These are phyloP conservation scores for Bipolaris oryzae DNA, from an alignment of 2,329 filamentous ascomycete genomes.

Conservation along the genomic window DNA sequence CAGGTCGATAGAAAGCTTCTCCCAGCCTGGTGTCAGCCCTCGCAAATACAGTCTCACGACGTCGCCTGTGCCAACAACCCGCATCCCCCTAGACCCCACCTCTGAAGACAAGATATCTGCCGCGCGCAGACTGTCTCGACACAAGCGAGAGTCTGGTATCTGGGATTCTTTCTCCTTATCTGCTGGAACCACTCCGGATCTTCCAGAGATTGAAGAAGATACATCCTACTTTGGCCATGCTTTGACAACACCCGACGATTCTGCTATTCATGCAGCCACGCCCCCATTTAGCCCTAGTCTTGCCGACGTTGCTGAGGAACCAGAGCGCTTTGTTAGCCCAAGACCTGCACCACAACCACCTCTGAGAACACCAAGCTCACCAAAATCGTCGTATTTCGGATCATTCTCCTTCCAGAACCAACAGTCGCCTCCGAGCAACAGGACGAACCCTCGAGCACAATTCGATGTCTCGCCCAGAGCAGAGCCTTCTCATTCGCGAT, in stretches of 20 bases:
- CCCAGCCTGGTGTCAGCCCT: conserved; percentile 56
- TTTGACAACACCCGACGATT: conserved; percentile 52
- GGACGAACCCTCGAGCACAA: conserved; percentile 27
- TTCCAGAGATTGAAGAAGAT: conserved; percentile 40
- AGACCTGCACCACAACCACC: conserved; percentile 44
- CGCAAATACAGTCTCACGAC: conserved; percentile 49
- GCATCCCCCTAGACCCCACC: conserved; percentile 25
- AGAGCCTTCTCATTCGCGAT: conserved; percentile 33
- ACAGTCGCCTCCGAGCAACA: conserved; percentile 27
- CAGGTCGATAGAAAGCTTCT: conserved; percentile 60
- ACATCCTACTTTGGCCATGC: conserved; percentile 45
- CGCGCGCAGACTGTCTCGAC: conserved; percentile 14
- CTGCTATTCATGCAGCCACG: conserved; percentile 47
- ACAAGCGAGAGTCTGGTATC: conserved; percentile 42
- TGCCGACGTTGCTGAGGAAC: conserved; percentile 47
- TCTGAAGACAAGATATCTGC: not conserved
- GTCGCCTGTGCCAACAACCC: conserved; percentile 49
- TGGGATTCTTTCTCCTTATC: conserved; percentile 39
- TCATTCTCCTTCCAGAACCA: conserved; percentile 36
- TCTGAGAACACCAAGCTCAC: conserved; percentile 30
- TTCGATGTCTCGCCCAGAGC: conserved; percentile 33
- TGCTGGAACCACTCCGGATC: conserved; percentile 21
- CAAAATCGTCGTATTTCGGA: conserved; percentile 37
- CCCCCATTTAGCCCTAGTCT: conserved; percentile 50
- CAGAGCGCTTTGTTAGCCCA: conserved; percentile 43